phyloP scores from a whole-genome alignment of 148 eudicot species.

The Cornus florida region DNA sequence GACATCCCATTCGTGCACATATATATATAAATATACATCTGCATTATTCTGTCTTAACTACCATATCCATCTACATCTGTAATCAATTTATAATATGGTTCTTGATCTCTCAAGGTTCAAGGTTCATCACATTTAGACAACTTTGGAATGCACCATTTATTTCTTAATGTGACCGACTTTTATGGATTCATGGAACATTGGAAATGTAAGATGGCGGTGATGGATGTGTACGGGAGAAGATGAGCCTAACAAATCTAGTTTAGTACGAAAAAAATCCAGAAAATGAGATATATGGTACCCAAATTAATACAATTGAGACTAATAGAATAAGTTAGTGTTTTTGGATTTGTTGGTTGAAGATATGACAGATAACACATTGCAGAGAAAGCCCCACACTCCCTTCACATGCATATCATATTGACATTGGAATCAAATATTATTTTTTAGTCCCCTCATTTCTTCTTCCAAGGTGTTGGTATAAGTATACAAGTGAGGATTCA shows the following conservation, averaged over 20 bases:
- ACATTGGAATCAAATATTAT: neutral
- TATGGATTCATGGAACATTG: neutral
- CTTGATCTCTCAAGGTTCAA: neutral
- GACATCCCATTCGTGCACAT: neutral
- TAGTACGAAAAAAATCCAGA: neutral
- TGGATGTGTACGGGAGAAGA: neutral
- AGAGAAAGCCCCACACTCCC: neutral
- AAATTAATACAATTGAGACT: neutral
- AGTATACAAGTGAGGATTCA: neutral
- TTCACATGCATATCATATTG: neutral
- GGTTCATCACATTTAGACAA: neutral
- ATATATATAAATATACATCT: neutral
- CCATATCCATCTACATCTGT: conserved; percentile 1
- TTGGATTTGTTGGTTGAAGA: neutral
- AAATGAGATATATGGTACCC: neutral
- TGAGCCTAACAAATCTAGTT: neutral
- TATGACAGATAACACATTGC: neutral
- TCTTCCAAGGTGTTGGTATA: neutral
- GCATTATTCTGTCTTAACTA: neutral
- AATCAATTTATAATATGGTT: neutral
- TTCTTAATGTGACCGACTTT: neutral
- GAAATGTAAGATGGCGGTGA: neutral
- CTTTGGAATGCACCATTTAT: neutral
- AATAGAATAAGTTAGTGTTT: neutral
- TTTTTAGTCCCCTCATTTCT: neutral